A percentile compares a stretch with the other conserved stretches of the same genome.
phyloP scores from a whole-genome alignment of 208 protist species.

The Tritrichomonas foetus region DNA sequence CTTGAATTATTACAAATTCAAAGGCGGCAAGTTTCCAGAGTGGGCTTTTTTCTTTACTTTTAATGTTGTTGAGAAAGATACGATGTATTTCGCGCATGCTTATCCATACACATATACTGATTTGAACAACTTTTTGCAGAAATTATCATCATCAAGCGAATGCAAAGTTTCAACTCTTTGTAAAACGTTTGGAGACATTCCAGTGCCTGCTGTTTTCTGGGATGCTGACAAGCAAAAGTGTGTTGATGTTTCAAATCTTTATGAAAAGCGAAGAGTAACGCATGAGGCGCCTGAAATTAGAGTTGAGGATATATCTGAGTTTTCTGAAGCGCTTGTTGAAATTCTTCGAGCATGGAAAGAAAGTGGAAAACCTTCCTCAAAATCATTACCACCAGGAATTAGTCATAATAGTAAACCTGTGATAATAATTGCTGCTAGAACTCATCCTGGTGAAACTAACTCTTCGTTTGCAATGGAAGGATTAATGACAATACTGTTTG shows the following conservation, averaged over 20 bases:
- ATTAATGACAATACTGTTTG: not conserved
- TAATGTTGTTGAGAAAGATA: not conserved
- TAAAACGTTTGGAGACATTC: not conserved
- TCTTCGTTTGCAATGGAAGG: conserved; percentile 87
- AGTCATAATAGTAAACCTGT: conserved; percentile 46
- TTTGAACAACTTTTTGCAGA: not conserved
- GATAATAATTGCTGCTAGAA: conserved; percentile 77
- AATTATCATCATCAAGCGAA: not conserved
- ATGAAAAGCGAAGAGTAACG: not conserved
- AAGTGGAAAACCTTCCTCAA: not conserved
- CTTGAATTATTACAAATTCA: not conserved
- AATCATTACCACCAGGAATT: not conserved
- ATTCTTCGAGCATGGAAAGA: not conserved
- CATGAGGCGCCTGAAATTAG: not conserved
- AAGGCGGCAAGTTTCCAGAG: not conserved
- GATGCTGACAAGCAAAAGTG: conserved; percentile 9
- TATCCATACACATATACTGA: conserved; percentile 42
- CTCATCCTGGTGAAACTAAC: conserved; percentile 92
- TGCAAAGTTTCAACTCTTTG: not conserved
- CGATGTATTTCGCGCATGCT: conserved; percentile 6
- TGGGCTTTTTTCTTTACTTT: conserved; percentile 27
- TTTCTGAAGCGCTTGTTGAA: not conserved
- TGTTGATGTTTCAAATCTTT: not conserved
- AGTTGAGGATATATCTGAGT: not conserved
- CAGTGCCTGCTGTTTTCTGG: not conserved